A percentile compares a stretch with the other conserved stretches of the same genome.
Conservation (phyloP, 169 alveolate species). For the Eimeria sp. region DNA sequence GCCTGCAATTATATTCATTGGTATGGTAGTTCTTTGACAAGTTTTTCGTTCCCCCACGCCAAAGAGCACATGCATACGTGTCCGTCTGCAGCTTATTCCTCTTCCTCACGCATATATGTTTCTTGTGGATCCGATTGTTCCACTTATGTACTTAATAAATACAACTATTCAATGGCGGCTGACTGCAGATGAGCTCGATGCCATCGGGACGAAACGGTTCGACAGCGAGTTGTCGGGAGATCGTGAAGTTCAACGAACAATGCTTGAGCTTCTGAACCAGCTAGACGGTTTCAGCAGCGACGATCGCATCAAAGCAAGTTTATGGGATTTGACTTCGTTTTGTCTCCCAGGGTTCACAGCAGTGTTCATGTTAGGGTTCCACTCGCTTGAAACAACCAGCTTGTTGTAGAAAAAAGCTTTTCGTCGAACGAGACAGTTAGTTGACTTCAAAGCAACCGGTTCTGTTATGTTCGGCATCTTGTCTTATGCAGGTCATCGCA, state of each 20-base stretch:
- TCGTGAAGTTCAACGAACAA: constrained; percentile 99
- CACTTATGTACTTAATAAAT: neutral
- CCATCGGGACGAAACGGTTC: constrained; percentile 95
- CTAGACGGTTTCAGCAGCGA: constrained; percentile 97
- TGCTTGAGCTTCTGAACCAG: constrained; percentile 99
- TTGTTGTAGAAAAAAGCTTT: neutral
- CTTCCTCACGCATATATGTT: neutral
- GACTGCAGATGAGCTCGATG: constrained; percentile 97
- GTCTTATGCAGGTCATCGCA: constrained; percentile 93
- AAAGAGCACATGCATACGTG: neutral
- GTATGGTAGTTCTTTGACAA: constrained; percentile 63
- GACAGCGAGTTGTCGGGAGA: constrained; percentile 98
- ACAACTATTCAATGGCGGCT: neutral
- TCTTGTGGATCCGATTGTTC: neutral
- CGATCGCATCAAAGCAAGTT: constrained; percentile 93
- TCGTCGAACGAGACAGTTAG: neutral
- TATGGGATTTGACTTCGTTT: neutral
- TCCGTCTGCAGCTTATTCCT: neutral
- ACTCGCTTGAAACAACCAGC: neutral
- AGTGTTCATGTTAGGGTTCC: neutral
- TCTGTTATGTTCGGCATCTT: neutral
- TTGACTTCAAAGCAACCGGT: neutral
- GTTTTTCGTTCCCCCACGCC: neutral
- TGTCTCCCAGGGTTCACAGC: neutral
- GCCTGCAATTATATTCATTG: constrained; percentile 99